Percentiles rank a stretch among this genome's conserved stretches.
Conservation (phyloP, 2,329 filamentous ascomycete genomes). For the Epichloe sp. region DNA sequence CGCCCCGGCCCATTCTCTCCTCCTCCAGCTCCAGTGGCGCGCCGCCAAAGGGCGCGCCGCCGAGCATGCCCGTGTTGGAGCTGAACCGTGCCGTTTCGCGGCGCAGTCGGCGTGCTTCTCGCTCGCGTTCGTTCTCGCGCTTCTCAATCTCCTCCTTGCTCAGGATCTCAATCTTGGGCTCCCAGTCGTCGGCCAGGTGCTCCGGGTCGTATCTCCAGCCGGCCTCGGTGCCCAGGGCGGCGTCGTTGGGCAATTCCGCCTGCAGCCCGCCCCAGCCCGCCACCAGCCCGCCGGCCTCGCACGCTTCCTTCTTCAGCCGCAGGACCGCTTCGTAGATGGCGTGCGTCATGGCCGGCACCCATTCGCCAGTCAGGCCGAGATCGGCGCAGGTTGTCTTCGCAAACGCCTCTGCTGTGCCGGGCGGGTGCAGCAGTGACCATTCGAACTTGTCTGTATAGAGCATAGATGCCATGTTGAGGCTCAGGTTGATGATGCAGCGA, state of each 20-base stretch:
- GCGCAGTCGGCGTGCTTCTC: conserved; percentile 74
- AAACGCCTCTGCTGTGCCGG: conserved; percentile 83
- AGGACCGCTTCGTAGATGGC: conserved; percentile 94
- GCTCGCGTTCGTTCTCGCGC: conserved; percentile 83
- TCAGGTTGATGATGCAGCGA: conserved; percentile 80
- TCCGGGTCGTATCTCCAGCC: conserved; percentile 96
- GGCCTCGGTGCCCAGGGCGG: conserved; percentile 66
- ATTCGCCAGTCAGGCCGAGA: conserved; percentile 78
- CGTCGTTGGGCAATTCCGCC: conserved; percentile 74
- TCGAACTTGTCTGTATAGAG: conserved; percentile 97
- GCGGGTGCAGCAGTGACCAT: conserved; percentile 87
- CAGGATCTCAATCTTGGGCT: conserved; percentile 66
- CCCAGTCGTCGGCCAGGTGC: conserved; percentile 72
- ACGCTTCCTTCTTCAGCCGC: conserved; percentile 89
- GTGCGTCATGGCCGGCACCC: conserved; percentile 87
- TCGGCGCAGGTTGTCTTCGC: conserved; percentile 88
- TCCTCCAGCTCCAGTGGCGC: conserved; percentile 45
- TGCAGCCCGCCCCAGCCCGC: conserved; percentile 48
- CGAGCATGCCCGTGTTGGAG: conserved; percentile 68
- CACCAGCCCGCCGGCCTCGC: conserved; percentile 81
- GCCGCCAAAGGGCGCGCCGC: conserved; percentile 52
- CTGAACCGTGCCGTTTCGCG: conserved; percentile 89
- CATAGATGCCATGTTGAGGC: conserved; percentile 80
- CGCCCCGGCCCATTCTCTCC: conserved; percentile 80
- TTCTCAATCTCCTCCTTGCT: conserved; percentile 97